Evolutionary conservation across 805 yeast genomes (phyloP).

Genomic region (Hanseniaspora vineae): DNA sequence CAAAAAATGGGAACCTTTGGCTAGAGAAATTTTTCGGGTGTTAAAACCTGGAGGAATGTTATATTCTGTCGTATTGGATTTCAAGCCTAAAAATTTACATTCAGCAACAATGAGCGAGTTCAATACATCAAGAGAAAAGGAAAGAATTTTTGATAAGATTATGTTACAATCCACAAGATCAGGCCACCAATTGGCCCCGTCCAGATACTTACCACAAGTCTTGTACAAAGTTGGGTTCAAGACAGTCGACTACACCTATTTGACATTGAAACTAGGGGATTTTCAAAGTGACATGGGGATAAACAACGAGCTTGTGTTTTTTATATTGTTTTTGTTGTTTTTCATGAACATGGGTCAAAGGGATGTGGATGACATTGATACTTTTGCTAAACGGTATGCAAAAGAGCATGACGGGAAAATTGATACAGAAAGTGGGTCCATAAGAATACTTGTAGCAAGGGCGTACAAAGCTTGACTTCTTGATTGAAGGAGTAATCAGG

Average conservation of each 20-base stretch:
- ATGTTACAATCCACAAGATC: conserved; percentile 16
- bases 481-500: too few species aligned
- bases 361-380: neutral
- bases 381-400: conserved; percentile 13
- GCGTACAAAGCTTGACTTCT: too few species aligned
- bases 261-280: conserved; percentile 19
- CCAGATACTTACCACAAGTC: conserved; percentile 13
- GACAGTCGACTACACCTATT: conserved; percentile 15
- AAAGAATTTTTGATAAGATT: conserved; percentile 13
- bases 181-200: conserved; percentile 17
- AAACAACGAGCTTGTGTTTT: conserved; percentile 13
- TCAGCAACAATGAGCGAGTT: conserved; percentile 6
- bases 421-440: too few species aligned
- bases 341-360: neutral
- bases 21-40: conserved; percentile 17
- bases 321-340: neutral
- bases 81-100: conserved; percentile 11
- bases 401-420: conserved; percentile 12
- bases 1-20: conserved; percentile 17
- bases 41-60: conserved; percentile 20
- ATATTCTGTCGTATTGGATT: conserved; percentile 13
- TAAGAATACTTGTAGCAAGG: too few species aligned
- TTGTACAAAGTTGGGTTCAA: conserved; percentile 19
- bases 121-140: conserved; percentile 14
- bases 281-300: conserved; percentile 18